A percentile compares a stretch with the other conserved stretches of the same genome.
These are phyloP conservation scores for Tylopilus sp. DNA, from an alignment of 768 basidiomycete species.

Conservation along the genomic window DNA sequence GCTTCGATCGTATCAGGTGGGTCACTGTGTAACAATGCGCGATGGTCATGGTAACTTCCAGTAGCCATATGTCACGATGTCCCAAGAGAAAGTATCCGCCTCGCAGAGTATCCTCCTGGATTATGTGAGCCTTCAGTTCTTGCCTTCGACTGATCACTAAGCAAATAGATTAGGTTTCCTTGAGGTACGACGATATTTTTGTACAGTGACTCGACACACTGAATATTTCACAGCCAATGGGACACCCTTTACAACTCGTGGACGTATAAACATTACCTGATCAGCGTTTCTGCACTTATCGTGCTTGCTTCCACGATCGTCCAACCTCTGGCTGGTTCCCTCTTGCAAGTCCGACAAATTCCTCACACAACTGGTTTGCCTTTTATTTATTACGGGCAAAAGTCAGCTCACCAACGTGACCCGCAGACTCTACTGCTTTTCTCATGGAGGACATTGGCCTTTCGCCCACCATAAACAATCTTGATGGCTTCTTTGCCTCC, in stretches of 20 bases:
- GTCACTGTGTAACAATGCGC: conserved; percentile 8
- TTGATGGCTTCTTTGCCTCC: conserved; percentile 57
- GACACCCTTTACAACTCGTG: conserved; percentile 43
- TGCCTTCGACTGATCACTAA: background rate
- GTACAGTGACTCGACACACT: background rate
- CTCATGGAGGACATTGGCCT: conserved; percentile 45
- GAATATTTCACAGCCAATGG: conserved; percentile 36
- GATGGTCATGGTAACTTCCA: conserved; percentile 3
- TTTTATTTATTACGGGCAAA: conserved; percentile 7
- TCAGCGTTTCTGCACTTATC: conserved; percentile 51
- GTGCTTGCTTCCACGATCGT: conserved; percentile 45
- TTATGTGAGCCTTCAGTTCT: conserved; percentile 44
- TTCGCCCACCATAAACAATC: conserved; percentile 38
- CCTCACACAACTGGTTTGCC: conserved; percentile 13
- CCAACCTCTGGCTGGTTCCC: conserved; percentile 52
- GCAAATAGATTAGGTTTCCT: conserved; percentile 33
- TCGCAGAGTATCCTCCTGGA: conserved; percentile 62
- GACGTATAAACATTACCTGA: conserved; percentile 50
- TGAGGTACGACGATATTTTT: conserved; percentile 35
- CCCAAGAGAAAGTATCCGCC: conserved; percentile 49
- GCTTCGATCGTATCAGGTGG: conserved; percentile 56
- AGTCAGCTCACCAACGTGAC: background rate
- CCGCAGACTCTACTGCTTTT: conserved; percentile 37
- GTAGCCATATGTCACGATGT: conserved; percentile 62
- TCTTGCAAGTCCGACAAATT: conserved; percentile 28